These are phyloP conservation scores for Kentomonas sorsogonicus DNA, from an alignment of 208 protist genomes.

Conservation along the genomic window DNA sequence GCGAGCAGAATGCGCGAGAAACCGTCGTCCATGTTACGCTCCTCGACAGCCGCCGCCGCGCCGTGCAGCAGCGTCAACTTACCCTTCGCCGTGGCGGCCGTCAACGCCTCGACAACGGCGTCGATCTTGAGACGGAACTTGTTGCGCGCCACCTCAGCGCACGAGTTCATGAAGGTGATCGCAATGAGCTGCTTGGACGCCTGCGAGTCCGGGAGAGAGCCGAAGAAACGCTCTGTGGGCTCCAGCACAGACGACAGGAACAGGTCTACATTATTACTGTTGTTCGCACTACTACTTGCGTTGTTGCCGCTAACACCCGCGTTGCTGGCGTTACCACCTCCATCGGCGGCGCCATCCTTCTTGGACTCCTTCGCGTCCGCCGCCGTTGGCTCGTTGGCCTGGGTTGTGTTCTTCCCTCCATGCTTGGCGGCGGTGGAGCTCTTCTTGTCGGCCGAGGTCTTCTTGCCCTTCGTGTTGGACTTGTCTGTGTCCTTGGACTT, in stretches of 20 bases:
- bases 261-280: conserved; percentile 21
- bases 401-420: conserved; percentile 5
- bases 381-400: conserved; percentile 8
- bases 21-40: conserved; percentile 77
- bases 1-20: conserved; percentile 75
- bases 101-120: conserved; percentile 28
- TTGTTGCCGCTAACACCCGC: no score
- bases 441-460: not conserved
- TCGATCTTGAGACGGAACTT: conserved; percentile 79
- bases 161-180: conserved; percentile 79
- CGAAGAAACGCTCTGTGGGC: conserved; percentile 53
- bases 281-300: no score
- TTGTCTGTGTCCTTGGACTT: conserved; percentile 16
- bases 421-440: not conserved
- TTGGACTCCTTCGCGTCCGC: not conserved
- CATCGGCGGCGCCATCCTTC: not conserved
- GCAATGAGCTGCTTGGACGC: conserved; percentile 51
- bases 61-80: conserved; percentile 53
- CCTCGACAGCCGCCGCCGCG: conserved; percentile 45
- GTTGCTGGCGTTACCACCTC: no score
- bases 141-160: conserved; percentile 68
- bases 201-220: conserved; percentile 38
- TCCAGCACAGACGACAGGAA: conserved; percentile 62
- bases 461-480: not conserved
- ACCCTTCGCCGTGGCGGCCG: conserved; percentile 18